A percentile compares a stretch with the other conserved stretches of the same genome.
Conservation (phyloP, 352 stramenopile species). For the Globisporangium recalcitrans region DNA sequence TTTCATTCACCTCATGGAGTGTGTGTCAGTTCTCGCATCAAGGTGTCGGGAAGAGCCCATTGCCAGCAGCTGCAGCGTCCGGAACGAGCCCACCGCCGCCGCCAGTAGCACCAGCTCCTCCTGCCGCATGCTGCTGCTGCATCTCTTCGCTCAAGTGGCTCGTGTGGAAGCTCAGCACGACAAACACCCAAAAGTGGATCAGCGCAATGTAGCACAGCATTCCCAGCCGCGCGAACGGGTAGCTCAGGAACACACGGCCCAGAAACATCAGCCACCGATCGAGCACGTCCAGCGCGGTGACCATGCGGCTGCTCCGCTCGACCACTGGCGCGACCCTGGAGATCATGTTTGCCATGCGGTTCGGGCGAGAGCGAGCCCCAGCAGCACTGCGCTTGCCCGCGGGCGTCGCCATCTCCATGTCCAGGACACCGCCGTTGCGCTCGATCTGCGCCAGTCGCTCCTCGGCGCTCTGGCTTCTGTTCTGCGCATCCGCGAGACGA, state of each 20-base stretch:
- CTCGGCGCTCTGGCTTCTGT: slow-evolving; percentile 38
- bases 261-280: slow-evolving; percentile 76
- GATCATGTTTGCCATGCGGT: slow-evolving; percentile 65
- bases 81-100: not conserved
- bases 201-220: slow-evolving; percentile 75
- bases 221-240: slow-evolving; percentile 65
- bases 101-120: slow-evolving; percentile 18
- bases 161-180: slow-evolving; percentile 86
- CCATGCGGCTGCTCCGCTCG: slow-evolving; percentile 59
- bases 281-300: slow-evolving; percentile 56
- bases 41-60: slow-evolving; percentile 9
- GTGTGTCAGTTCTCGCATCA: too few relatives aligned
- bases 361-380: slow-evolving; percentile 36
- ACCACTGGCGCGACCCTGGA: slow-evolving; percentile 63
- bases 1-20: too few relatives aligned
- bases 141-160: slow-evolving; percentile 80
- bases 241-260: slow-evolving; percentile 69
- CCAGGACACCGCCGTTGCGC: slow-evolving; percentile 52
- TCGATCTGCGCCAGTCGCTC: slow-evolving; percentile 59
- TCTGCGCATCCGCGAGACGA: slow-evolving; percentile 53
- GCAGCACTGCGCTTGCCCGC: slow-evolving; percentile 27
- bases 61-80: not conserved
- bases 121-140: slow-evolving; percentile 28
- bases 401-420: slow-evolving; percentile 62
- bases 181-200: slow-evolving; percentile 83